phyloP scores from a whole-genome alignment of 2,329 filamentous ascomycete genomes.

The Paecilomyces sp. region DNA sequence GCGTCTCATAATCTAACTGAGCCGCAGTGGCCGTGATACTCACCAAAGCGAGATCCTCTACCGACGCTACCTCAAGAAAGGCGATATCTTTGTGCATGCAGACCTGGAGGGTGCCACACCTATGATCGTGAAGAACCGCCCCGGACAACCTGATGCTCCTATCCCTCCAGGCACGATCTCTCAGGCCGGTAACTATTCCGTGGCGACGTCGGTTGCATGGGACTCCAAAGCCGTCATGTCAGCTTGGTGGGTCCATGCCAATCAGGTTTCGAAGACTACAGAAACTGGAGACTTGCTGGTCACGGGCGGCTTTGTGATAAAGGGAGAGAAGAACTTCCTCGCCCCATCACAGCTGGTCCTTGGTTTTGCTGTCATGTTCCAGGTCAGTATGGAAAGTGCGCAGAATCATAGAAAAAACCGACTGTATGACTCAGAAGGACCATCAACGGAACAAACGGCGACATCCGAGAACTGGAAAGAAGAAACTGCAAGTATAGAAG shows the following conservation, averaged over 20 bases:
- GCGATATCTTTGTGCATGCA: conserved; percentile 86
- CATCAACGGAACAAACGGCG: background rate
- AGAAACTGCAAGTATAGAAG: conserved; percentile 12
- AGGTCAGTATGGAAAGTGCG: conserved; percentile 81
- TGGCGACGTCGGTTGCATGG: conserved; percentile 86
- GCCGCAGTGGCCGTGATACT: conserved; percentile 62
- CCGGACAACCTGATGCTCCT: conserved; percentile 68
- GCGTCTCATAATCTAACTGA: conserved; percentile 6
- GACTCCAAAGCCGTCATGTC: conserved; percentile 94
- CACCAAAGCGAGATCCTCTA: conserved; percentile 93
- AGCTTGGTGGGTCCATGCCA: conserved; percentile 88
- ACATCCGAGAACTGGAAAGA: conserved; percentile 12
- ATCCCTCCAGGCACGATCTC: conserved; percentile 87
- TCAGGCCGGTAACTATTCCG: conserved; percentile 78
- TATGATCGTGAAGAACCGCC: conserved; percentile 87
- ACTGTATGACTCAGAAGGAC: conserved; percentile 30
- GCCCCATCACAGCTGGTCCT: conserved; percentile 81
- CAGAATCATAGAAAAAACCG: conserved; percentile 71
- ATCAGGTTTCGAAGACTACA: conserved; percentile 83
- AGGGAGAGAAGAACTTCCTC: conserved; percentile 83
- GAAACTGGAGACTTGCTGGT: conserved; percentile 72
- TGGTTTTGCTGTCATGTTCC: conserved; percentile 81
- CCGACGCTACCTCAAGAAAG: conserved; percentile 73
- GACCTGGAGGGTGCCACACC: conserved; percentile 76
- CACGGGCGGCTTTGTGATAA: conserved; percentile 70